These are phyloP conservation scores for Cryptococcus depauperatus DNA, from an alignment of 1,284 basidiomycete genomes.

Conservation along the genomic window DNA sequence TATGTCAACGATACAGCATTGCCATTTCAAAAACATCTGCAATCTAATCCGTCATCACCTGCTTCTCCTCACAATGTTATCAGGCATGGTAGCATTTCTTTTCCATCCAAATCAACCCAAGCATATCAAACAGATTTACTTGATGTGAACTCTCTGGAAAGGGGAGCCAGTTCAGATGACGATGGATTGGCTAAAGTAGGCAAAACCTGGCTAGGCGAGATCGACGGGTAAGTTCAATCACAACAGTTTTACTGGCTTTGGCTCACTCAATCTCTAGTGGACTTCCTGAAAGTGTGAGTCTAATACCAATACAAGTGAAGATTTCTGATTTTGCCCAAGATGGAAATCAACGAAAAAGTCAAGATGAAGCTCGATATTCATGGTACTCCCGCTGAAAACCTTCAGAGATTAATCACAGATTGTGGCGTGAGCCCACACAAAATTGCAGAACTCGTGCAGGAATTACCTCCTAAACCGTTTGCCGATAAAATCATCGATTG, in stretches of 20 bases:
- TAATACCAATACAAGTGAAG: not conserved
- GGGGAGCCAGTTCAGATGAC: conserved; percentile 22
- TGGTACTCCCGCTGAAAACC: conserved; percentile 44
- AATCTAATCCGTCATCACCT: conserved; percentile 23
- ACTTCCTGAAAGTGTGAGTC: conserved; percentile 9
- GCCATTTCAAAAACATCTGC: conserved; percentile 24
- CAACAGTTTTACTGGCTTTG: not conserved
- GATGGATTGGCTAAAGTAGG: conserved; percentile 28
- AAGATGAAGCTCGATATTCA: conserved; percentile 42
- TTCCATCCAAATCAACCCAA: conserved; percentile 4
- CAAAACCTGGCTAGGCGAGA: conserved; percentile 38
- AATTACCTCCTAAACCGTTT: conserved; percentile 66
- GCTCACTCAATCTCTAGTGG: conserved; percentile 4
- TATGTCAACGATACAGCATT: conserved; percentile 10
- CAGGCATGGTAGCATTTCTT: conserved; percentile 4
- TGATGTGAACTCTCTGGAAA: conserved; percentile 6
- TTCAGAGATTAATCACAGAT: conserved; percentile 69
- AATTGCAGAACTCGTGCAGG: conserved; percentile 77
- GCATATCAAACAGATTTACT: not conserved
- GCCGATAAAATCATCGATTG: conserved; percentile 55
- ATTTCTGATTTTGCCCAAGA: conserved; percentile 14
- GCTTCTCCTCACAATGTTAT: conserved; percentile 21
- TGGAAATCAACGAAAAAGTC: conserved; percentile 39
- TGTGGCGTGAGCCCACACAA: conserved; percentile 83
- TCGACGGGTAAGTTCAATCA: conserved; percentile 35